Conservation (phyloP, 139 green algal species). For the Edaphochlamys debaryana region DNA sequence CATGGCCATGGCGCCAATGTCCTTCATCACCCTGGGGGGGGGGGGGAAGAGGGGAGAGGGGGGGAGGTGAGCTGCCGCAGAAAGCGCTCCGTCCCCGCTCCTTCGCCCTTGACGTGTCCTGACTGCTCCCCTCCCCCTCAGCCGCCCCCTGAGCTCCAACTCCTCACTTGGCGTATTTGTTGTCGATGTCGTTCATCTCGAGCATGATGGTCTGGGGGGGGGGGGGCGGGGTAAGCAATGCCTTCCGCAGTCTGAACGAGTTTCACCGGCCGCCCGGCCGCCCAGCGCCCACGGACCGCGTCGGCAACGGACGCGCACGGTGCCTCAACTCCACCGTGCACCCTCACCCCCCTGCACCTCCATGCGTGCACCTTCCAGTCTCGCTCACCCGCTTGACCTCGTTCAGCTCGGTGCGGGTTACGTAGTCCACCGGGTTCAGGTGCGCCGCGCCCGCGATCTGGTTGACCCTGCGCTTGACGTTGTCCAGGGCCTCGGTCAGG, state of each 20-base stretch:
- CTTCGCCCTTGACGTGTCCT: not conserved
- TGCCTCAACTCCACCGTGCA: too few species aligned
- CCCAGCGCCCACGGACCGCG: too few species aligned
- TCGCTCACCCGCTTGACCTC: slow-evolving; percentile 30
- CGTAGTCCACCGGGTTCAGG: slow-evolving; percentile 43
- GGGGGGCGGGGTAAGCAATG: too few species aligned
- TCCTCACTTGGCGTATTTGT: slow-evolving; percentile 38
- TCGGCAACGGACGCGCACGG: too few species aligned
- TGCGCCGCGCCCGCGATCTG: slow-evolving; percentile 17
- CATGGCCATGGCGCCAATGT: slow-evolving; percentile 3
- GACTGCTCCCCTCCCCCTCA: not conserved
- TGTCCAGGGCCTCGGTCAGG: slow-evolving; percentile 36
- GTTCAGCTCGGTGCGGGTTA: slow-evolving; percentile 32
- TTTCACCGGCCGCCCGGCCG: too few species aligned
- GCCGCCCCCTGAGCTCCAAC: too few species aligned
- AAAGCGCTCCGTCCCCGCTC: too few species aligned
- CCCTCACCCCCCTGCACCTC: too few species aligned
- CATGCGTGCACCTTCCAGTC: not conserved
- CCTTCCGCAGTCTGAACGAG: too few species aligned
- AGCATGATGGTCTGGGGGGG: too few species aligned
- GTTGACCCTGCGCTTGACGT: slow-evolving; percentile 31
- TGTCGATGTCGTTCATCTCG: slow-evolving; percentile 37
- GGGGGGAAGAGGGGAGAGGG: not conserved
- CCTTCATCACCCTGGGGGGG: slow-evolving; percentile 21
- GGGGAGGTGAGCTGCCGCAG: too few species aligned